phyloP scores from a whole-genome alignment of 1,284 basidiomycete species.

The Gymnopus androsaceus region DNA sequence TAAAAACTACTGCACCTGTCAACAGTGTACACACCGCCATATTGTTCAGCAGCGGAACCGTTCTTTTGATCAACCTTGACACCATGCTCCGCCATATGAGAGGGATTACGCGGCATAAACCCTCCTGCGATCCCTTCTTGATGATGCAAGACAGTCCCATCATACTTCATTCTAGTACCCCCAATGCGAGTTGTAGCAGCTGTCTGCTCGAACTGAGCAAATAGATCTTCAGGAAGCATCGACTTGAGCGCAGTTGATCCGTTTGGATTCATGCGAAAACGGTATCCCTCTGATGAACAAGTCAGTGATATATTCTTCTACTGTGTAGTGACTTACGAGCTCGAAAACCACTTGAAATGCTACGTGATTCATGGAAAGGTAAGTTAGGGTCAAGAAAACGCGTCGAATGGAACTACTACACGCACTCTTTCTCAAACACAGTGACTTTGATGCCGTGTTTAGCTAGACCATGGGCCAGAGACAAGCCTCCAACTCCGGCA shows the following conservation, averaged over 20 bases:
- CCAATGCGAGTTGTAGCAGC: constrained; percentile 1
- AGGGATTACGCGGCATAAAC: too few relatives aligned
- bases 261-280: constrained; percentile 3
- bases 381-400: background rate
- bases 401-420: background rate
- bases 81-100: too few relatives aligned
- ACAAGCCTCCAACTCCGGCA: constrained; percentile 4
- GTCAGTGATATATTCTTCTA: background rate
- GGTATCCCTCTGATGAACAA: constrained; percentile 4
- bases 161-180: background rate
- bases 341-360: constrained; percentile 4
- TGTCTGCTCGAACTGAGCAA: constrained; percentile 5
- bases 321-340: too few relatives aligned
- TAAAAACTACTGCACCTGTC: background rate
- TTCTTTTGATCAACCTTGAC: too few relatives aligned
- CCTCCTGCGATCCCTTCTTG: background rate
- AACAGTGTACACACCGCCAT: constrained; percentile 7
- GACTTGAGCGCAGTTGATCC: constrained; percentile 1
- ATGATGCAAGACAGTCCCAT: background rate
- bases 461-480: constrained; percentile 3
- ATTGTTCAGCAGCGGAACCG: too few relatives aligned
- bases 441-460: constrained; percentile 8
- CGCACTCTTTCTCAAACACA: constrained; percentile 8
- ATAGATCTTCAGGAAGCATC: background rate
- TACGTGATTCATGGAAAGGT: background rate